A percentile compares a stretch with the other conserved stretches of the same genome.
Conservation (phyloP, 352 stramenopile genomes). For the Phytopythium ostracodes region DNA sequence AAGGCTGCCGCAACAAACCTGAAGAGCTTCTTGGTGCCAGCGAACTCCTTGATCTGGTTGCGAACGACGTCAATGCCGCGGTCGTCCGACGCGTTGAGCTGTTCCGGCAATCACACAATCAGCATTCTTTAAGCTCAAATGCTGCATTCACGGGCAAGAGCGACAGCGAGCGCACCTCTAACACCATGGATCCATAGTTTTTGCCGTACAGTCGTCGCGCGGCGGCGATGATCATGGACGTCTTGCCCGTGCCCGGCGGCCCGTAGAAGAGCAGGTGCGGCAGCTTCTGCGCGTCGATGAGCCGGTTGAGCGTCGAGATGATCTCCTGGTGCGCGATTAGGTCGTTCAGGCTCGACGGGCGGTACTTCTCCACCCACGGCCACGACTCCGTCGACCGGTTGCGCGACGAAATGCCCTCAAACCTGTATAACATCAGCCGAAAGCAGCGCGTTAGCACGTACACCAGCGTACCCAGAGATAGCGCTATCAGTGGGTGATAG, state of each 20-base stretch:
- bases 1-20: constrained; percentile 27
- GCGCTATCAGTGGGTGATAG: background rate
- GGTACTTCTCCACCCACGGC: constrained; percentile 99
- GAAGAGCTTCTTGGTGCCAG: constrained; percentile 96
- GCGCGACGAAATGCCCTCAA: constrained; percentile 80
- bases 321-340: constrained; percentile 97
- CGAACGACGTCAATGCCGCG: constrained; percentile 96
- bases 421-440: constrained; percentile 18
- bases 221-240: constrained; percentile 96
- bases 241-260: constrained; percentile 96
- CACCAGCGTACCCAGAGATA: background rate
- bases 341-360: constrained; percentile 91
- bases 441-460: background rate
- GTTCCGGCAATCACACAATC: background rate
- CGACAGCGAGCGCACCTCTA: constrained; percentile 57
- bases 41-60: constrained; percentile 98
- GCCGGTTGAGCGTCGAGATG: constrained; percentile 92
- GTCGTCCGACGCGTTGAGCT: constrained; percentile 98
- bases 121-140: no score
- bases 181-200: constrained; percentile 93
- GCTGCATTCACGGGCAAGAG: no score
- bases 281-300: constrained; percentile 96
- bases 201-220: constrained; percentile 95
- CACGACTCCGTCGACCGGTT: constrained; percentile 84
- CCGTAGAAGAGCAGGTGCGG: constrained; percentile 98